A percentile compares a stretch with the other conserved stretches of the same genome.
These are phyloP conservation scores for Syzygium aqueum DNA, from an alignment of 345 rosid genomes.

Conservation along the genomic window DNA sequence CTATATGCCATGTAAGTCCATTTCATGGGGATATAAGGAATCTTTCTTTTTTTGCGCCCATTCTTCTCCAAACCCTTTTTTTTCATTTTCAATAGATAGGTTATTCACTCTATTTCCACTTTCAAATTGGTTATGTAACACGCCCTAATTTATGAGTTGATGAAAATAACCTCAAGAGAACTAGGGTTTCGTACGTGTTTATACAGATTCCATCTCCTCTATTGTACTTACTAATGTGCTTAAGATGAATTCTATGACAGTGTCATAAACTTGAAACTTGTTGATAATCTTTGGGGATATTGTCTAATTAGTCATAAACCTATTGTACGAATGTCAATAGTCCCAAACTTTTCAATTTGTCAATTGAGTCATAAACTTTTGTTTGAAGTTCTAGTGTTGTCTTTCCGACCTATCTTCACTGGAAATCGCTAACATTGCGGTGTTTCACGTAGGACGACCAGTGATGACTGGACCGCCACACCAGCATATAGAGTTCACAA, in stretches of 20 bases:
- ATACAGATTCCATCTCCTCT: background rate
- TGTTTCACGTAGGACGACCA: background rate
- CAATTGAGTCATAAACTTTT: background rate
- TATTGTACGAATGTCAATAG: background rate
- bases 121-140: background rate
- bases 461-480: background rate
- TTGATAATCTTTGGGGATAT: background rate
- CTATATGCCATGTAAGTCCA: background rate
- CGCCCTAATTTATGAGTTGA: background rate
- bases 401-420: fast-evolving
- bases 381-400: fast-evolving
- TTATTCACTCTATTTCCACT: background rate
- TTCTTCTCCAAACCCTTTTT: background rate
- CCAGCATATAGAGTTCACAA: background rate
- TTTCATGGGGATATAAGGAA: background rate
- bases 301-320: no score
- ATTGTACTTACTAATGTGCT: background rate
- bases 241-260: background rate
- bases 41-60: background rate
- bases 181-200: background rate
- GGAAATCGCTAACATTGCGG: fast-evolving
- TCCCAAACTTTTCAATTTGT: background rate
- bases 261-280: background rate
- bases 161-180: background rate
- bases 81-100: background rate